These are phyloP conservation scores for Mimosa pudica DNA, from an alignment of 306 rosid genomes.

Conservation along the genomic window DNA sequence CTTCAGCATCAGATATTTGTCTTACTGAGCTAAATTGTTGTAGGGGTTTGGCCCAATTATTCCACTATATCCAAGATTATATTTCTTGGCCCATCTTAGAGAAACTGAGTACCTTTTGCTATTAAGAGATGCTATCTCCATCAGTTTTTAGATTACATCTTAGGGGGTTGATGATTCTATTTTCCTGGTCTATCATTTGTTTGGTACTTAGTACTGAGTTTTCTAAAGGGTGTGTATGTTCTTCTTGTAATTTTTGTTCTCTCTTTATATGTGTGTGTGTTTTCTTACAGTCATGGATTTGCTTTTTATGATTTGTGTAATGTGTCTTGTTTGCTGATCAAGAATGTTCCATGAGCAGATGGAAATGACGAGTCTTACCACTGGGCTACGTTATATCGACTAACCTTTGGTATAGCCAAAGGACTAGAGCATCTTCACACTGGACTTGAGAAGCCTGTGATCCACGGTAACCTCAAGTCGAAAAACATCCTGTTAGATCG, in stretches of 20 bases:
- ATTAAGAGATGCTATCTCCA: not conserved
- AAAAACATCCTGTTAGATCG: constrained; percentile 78
- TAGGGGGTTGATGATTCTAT: not conserved
- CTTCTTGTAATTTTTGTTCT: not conserved
- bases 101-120: not conserved
- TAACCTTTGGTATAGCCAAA: constrained; percentile 72
- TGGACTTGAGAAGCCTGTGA: constrained; percentile 55
- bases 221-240: too few relatives aligned
- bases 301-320: constrained; percentile 3
- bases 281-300: not conserved
- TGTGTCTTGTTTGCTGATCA: constrained; percentile 28
- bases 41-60: not conserved
- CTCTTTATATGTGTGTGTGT: not conserved
- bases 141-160: not conserved
- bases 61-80: not conserved
- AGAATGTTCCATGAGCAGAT: constrained; percentile 50
- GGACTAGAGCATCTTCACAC: constrained; percentile 88
- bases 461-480: constrained; percentile 89
- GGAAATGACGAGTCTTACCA: constrained; percentile 61
- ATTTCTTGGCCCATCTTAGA: not conserved
- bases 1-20: not conserved
- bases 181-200: too few relatives aligned
- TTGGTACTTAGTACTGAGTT: too few relatives aligned
- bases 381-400: constrained; percentile 64
- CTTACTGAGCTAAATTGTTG: not conserved